Evolutionary conservation across 805 yeast genomes (phyloP), one percentile per base, ranked within the genome.

Genomic region (Starmerella cellae): DNA sequence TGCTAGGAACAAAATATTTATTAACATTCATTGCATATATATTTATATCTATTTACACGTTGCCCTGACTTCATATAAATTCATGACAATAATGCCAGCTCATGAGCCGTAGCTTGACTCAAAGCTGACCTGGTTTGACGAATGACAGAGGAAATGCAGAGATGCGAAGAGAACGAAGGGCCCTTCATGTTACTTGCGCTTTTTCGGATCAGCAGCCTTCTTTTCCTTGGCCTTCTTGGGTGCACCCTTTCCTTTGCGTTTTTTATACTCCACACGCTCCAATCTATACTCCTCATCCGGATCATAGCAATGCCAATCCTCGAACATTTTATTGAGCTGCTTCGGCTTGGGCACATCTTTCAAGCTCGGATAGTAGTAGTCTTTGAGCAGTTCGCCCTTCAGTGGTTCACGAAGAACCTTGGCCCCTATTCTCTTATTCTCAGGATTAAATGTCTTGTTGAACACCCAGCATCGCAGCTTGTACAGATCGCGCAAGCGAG

Each of bases 401-500:
- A 61, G 53, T 1, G 53, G 47, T 31, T 56, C 55, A 18, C 60
- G 54, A 20, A 61, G 55, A 2, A 61, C 61, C 37, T 55, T 57
- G 31, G 61, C 49, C 11, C 65, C 65, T 17, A 55, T 58, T 22
- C 63, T 49, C 19, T 48, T 32, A 22, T 49, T 40, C 16, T 54
- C 54, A 10, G 65, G 65, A 48, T 61, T 61, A 43, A 46, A 60
- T 0, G 61, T 49, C 35, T 54, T 50, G 35, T 55, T 53, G 46
- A 61, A 61, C 1, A 61, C 52, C 45, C 52, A 46, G 43, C 56
- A 45, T 28, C 51, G 56, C 34, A 60, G 56, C 51, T 58, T 56
- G 45, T 42, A 30, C 8, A 53, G 46, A 35, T 54, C 51, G 28
- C 44, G 44, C 13, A 61, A 50, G 41, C 62, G 53, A 9, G 52